phyloP scores from a whole-genome alignment of 164 flowering plant genomes.

The Umbellularia californica region DNA sequence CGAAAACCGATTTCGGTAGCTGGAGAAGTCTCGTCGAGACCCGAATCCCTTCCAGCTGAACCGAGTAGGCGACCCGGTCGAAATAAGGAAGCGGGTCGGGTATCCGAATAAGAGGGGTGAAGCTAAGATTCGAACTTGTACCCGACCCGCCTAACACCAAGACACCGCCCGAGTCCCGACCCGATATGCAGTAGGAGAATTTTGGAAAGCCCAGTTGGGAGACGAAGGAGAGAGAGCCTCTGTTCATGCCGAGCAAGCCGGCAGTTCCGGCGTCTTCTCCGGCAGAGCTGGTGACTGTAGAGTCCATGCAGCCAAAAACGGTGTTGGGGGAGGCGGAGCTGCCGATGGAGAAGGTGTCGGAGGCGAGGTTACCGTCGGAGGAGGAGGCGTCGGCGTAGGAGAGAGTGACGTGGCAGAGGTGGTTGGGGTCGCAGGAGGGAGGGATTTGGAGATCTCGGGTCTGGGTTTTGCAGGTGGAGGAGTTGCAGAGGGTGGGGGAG shows the following conservation, averaged over 20 bases:
- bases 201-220: conserved; percentile 57
- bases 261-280: conserved; percentile 51
- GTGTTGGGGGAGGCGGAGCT: conserved; percentile 26
- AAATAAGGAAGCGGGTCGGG: conserved; percentile 60
- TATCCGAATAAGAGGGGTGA: conserved; percentile 59
- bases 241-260: conserved; percentile 80
- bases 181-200: conserved; percentile 80
- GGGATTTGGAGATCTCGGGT: conserved; percentile 59
- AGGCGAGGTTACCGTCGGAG: conserved; percentile 64
- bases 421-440: conserved; percentile 55
- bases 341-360: conserved; percentile 53
- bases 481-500: conserved; percentile 47
- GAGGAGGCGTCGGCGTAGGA: conserved; percentile 77
- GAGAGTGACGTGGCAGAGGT: conserved; percentile 60
- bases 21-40: conserved; percentile 41
- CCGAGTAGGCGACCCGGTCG: conserved; percentile 68
- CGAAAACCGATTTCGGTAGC: conserved; percentile 51
- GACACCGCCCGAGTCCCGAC: conserved; percentile 50
- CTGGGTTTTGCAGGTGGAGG: conserved; percentile 48
- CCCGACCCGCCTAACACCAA: conserved; percentile 52
- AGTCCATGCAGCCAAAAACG: conserved; percentile 74
- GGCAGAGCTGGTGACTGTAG: conserved; percentile 33
- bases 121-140: conserved; percentile 39
- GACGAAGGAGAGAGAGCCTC: conserved; percentile 73
- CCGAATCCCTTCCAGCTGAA: conserved; percentile 63